phyloP scores from a whole-genome alignment of 257 asterid genomes.

The Petrea volubilis region DNA sequence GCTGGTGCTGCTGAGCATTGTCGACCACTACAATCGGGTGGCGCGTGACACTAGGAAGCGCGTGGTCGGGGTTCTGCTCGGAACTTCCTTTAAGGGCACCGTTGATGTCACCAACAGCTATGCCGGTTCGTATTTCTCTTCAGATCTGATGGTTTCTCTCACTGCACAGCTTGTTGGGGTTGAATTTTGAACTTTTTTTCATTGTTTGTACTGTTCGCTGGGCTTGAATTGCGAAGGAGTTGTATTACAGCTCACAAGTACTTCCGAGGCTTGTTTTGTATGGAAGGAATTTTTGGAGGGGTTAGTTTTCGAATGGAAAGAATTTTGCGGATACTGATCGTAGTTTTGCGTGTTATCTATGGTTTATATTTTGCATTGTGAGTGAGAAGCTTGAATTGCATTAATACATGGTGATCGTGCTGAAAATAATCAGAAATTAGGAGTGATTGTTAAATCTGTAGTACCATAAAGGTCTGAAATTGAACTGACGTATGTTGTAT shows the following conservation, averaged over 20 bases:
- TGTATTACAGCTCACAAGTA: background rate
- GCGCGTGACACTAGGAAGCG: slow-evolving; percentile 92
- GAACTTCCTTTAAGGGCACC: slow-evolving; percentile 79
- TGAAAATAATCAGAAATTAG: slow-evolving; percentile 3
- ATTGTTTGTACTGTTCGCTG: background rate
- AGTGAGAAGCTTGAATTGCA: slow-evolving; percentile 2
- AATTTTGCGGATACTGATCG: background rate
- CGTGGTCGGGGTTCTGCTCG: slow-evolving; percentile 88
- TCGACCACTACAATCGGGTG: slow-evolving; percentile 94
- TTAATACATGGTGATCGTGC: background rate
- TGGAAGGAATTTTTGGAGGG: background rate
- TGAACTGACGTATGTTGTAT: background rate
- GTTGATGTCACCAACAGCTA: slow-evolving; percentile 96
- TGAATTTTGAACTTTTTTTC: background rate
- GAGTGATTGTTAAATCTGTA: background rate
- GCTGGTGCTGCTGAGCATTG: slow-evolving; percentile 86
- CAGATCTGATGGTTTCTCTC: slow-evolving; percentile 46
- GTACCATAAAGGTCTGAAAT: background rate
- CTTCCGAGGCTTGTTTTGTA: background rate
- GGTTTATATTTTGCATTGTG: background rate
- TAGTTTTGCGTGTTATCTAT: background rate
- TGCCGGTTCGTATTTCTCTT: slow-evolving; percentile 56
- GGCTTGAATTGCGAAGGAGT: background rate
- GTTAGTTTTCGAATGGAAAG: background rate
- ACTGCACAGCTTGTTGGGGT: background rate